Evolutionary conservation across 768 basidiomycete genomes (phyloP), one percentile per base, ranked within the genome.

Genomic region (Tylopilus felleus): DNA sequence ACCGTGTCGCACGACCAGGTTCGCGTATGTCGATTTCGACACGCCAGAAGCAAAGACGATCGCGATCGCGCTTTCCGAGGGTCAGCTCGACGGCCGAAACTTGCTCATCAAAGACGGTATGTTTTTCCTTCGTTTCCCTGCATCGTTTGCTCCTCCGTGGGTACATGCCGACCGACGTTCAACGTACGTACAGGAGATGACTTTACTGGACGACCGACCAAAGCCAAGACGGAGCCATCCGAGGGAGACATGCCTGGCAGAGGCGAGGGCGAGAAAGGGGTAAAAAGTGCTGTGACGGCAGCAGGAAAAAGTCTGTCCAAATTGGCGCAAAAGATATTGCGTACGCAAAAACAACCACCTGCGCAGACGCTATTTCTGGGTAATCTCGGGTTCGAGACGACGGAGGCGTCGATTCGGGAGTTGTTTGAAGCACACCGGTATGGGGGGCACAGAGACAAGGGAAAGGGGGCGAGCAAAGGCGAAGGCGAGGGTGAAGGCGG

Each of bases 21-120:
- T 93, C 70, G 97, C 97, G 35, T 98, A 98, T 74, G 89, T 98
- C 54, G 96, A 98, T 73, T 97, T 98, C 68, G 79, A 83, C 3
- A 86, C 86, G 1, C 72, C 80, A 0, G 90, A 93, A 29, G 84
- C 81, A 13, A 90, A 96, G 65, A 65, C 64, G 4, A 73, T 79
- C 40, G 96, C 94, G 28, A 88, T 98, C 57, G 76, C 82, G 4
- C 74, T 88, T 40, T 92, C 93, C 5, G 97, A 99, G 69, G 77
- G 82, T 31, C 82, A 82, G 50, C 75, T 98, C 14, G 80, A 95
- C 27, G 96, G 96, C 7, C 79, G 97, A 58, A 85, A 84, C 53
- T 74, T 98, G 13, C 80, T 99, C 42, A 97, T 99, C 60, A 99
- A 99, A 78, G 88, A 93, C 60, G 93, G 93, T 87, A 55, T 46